Base-by-base conservation (phyloP, 23 red algal species). In the Gracilaria gracilis region DNA sequence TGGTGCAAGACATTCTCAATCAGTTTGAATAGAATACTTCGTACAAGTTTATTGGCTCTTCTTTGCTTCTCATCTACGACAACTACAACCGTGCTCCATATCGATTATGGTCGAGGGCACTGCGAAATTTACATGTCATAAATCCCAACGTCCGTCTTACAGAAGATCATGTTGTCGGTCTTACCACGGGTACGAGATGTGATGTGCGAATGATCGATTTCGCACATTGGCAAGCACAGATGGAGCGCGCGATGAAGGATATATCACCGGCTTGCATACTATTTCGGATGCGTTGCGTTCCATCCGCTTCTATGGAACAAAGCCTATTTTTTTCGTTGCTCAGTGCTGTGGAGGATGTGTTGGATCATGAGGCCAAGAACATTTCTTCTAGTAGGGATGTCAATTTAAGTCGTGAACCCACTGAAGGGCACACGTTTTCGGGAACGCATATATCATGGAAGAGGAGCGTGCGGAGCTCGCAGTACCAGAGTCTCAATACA, bases 381-480 rank as follows among this genome's bases (percentile, higher is more conserved):
- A 6, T 4, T 16, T 69, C 64, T 37, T 34, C 72, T 28, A 25
- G 17, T 4, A 77, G n/a, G 21, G 72, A 46, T 28, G 0, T 32
- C 31, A 25, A 31, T 39, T 31, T 77, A 0, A 25, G 15, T 9
- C 0, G 29, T 12, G 31, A 7, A 27, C 39, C 72, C n/a, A 82
- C 79, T 8, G 79, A 82, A 16, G 79, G 58, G 9, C 21, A 34
- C 91, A 94, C 32, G 75, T 94, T 71, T 94, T 94, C 64, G 91
- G 91, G 17, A 94, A 94, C 82, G 91, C 91, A 29, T 94, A 94
- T 47, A 31, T 94, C 50, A 94, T 94, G 91, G 91, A 94, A 75
- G 91, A 94, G 71, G 91, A 94, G 55, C 91, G 91, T 32, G 72
- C 69, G 31, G 91, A 94, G 55, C 83, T 94, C n/a, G 83, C 83